Percentiles rank a stretch among this genome's conserved stretches.
Conservation (phyloP, 208 protist species). For the Wallacemonas collosoma region DNA sequence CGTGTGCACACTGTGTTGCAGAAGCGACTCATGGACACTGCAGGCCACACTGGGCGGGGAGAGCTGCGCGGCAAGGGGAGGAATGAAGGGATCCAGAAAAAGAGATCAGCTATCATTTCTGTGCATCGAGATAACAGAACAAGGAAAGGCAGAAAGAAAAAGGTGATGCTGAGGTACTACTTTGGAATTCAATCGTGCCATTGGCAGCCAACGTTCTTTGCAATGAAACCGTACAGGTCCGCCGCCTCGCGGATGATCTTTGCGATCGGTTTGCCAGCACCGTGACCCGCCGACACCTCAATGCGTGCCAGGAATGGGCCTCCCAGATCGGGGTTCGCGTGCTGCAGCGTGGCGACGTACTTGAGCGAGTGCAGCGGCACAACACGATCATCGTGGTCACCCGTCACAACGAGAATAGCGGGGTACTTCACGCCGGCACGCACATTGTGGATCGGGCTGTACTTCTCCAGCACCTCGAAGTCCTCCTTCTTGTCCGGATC, state of each 20-base stretch:
- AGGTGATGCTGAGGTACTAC: background rate
- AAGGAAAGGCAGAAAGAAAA: conserved; percentile 3
- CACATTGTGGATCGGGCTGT: conserved; percentile 96
- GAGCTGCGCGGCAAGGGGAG: background rate
- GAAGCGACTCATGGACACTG: too few relatives aligned
- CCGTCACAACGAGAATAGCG: conserved; percentile 89
- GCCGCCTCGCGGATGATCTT: conserved; percentile 88
- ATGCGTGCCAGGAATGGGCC: conserved; percentile 86
- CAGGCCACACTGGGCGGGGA: too few relatives aligned
- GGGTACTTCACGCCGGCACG: conserved; percentile 80
- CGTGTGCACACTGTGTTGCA: too few relatives aligned
- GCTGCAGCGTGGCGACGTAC: conserved; percentile 93
- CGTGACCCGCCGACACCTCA: conserved; percentile 87
- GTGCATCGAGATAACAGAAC: background rate
- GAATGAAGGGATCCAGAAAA: background rate
- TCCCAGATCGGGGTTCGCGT: conserved; percentile 66
- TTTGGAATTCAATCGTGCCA: conserved; percentile 49
- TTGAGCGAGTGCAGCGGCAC: conserved; percentile 96
- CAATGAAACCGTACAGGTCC: conserved; percentile 94
- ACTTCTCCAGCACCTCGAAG: conserved; percentile 92
- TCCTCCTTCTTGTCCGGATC: conserved; percentile 90
- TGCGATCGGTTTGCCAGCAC: conserved; percentile 91
- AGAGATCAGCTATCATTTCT: background rate
- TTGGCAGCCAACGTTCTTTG: conserved; percentile 71
- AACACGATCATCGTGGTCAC: conserved; percentile 96